These are phyloP conservation scores for Vigna hirtella DNA, from an alignment of 306 rosid genomes.

Conservation along the genomic window DNA sequence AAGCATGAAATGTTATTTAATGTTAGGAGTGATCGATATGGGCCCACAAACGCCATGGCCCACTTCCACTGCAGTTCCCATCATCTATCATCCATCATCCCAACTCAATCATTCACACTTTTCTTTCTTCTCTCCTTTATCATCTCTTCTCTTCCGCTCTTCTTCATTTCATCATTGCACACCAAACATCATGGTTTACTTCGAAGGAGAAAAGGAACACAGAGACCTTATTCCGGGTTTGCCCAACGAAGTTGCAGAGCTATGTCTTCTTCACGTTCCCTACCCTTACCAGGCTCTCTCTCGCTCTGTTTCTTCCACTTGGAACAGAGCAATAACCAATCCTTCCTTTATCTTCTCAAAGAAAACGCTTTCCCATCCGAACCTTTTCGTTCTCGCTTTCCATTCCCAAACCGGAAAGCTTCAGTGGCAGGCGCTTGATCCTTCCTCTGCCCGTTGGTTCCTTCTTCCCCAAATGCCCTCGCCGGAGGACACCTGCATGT, in stretches of 20 bases:
- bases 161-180: no score
- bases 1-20: no score
- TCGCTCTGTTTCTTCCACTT: conserved; percentile 66
- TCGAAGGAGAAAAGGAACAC: neutral
- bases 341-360: conserved; percentile 49
- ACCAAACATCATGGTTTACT: no score
- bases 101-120: neutral
- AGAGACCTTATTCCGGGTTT: conserved; percentile 60
- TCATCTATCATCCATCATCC: neutral
- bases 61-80: neutral
- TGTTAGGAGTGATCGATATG: neutral
- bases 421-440: conserved; percentile 76
- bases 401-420: conserved; percentile 50
- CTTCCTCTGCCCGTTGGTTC: conserved; percentile 68
- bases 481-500: conserved; percentile 7
- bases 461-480: conserved; percentile 58
- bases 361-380: conserved; percentile 48
- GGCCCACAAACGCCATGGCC: neutral
- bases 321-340: conserved; percentile 63
- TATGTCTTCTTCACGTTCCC: conserved; percentile 71
- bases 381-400: conserved; percentile 58
- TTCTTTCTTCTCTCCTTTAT: no score
- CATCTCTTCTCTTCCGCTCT: no score
- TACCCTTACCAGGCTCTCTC: conserved; percentile 66
- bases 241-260: conserved; percentile 66